Evolutionary conservation across 2,329 filamentous ascomycete species (phyloP).

Genomic region (Verticillium longisporum): DNA sequence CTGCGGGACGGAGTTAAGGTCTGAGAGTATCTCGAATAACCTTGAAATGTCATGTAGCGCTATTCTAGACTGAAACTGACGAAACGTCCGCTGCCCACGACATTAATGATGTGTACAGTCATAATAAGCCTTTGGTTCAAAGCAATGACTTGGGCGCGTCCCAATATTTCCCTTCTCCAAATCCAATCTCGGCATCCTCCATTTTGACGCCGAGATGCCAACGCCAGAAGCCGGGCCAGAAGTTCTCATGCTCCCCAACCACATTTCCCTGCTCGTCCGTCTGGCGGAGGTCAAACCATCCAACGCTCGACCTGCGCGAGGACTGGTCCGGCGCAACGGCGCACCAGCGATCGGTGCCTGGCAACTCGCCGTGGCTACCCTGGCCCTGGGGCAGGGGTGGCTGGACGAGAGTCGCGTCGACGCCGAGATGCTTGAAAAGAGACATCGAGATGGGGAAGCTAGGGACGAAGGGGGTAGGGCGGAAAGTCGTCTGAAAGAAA

Average conservation of each 20-base stretch:
- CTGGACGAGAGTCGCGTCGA: slow-evolving; percentile 36
- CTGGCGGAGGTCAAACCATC: slow-evolving; percentile 41
- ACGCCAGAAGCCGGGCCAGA: slow-evolving; percentile 38
- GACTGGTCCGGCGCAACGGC: slow-evolving; percentile 23
- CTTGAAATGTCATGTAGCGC: too few species aligned
- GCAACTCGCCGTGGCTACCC: slow-evolving; percentile 32
- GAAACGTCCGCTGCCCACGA: too few species aligned
- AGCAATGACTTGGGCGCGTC: slow-evolving; percentile 17
- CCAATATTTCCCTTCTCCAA: slow-evolving; percentile 14
- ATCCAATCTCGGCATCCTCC: slow-evolving; percentile 24
- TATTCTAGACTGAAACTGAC: too few species aligned
- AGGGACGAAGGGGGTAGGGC: slow-evolving; percentile 31
- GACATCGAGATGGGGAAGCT: slow-evolving; percentile 34
- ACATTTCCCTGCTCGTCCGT: slow-evolving; percentile 17
- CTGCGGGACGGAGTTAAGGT: too few species aligned
- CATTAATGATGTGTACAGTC: too few species aligned
- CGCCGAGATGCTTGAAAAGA: slow-evolving; percentile 30
- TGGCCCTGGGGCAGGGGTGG: slow-evolving; percentile 38
- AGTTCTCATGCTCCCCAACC: slow-evolving; percentile 26
- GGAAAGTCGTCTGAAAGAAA: slow-evolving; percentile 39
- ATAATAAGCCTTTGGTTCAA: slow-evolving; percentile 6
- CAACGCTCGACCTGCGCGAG: slow-evolving; percentile 24
- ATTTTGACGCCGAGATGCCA: slow-evolving; percentile 36
- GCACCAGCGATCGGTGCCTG: slow-evolving; percentile 40
- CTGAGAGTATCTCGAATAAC: too few species aligned